Evolutionary conservation across 805 yeast genomes (phyloP), one percentile per base, ranked within the genome.

Genomic region (Wickerhamiella alocasiicola): DNA sequence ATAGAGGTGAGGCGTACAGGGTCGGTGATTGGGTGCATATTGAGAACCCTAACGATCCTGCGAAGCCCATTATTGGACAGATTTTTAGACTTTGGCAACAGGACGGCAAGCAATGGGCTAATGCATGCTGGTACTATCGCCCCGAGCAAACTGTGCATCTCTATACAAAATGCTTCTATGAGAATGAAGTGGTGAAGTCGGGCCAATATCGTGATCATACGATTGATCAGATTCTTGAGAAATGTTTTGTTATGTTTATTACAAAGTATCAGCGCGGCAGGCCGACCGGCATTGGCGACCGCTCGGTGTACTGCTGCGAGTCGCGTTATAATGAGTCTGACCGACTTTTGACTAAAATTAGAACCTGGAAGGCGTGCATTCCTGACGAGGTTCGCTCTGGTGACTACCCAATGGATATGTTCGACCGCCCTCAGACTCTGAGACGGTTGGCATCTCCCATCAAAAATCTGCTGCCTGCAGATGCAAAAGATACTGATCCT

Each of bases 61-160:
- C 77, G 21, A 81, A 82, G 57, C 97, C 98, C 12, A 87, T 87
- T 16, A 82, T 85, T 26, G 95, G 93, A 12, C 98, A 91, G 61
- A 73, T 91, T 21, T 91, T 88, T 64, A 72, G 95, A 53, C 72
- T 91, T 46, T 91, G 98, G 98, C 74, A 78, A 45, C 52, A 47
- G 20, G 93, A 85, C 48, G 93, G 87, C 42, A 76, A 78, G 52
- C 72, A 78, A 46, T 87, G 87, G 76, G 72, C 87, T 55, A 88
- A 91, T 57, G 94, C 83, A 29, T 91, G 97, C 65, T 91, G 97
- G 98, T 91, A 88, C 61, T 80, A 83, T 55, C 75, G 97, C 51
- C 95, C 98, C 1, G 97, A 91, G 59, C 96, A 93, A 68, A 91
- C 98, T 0, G 94, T 91, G 33, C 98, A 91, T 60, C 72, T 93